Evolutionary conservation across 805 yeast species (phyloP).

Genomic region (Schwanniomyces pseudopolymorphus): DNA sequence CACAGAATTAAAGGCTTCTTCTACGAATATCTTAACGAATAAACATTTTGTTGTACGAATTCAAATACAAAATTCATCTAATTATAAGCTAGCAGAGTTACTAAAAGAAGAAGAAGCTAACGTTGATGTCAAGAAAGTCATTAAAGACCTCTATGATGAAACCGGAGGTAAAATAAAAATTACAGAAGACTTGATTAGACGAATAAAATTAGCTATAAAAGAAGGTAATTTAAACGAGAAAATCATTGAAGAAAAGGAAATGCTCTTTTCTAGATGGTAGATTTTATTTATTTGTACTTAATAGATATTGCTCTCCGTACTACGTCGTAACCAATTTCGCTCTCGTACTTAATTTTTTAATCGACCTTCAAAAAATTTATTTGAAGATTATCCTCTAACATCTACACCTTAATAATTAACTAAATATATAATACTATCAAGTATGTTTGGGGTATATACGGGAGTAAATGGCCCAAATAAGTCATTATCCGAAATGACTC

Average conservation of each 20-base stretch:
- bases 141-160: conserved; percentile 8
- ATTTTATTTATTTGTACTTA: neutral
- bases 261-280: conserved; percentile 7
- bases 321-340: neutral
- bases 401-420: neutral
- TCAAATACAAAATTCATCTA: conserved; percentile 5
- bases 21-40: neutral
- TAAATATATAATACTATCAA: conserved; percentile 1
- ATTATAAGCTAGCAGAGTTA: neutral
- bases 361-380: neutral
- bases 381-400: neutral
- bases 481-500: conserved; percentile 70
- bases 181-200: conserved; percentile 5
- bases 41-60: conserved; percentile 3
- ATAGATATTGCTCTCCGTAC: neutral
- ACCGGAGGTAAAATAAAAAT: conserved; percentile 10
- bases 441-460: conserved; percentile 41
- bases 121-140: conserved; percentile 5
- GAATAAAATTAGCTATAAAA: conserved; percentile 8
- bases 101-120: neutral
- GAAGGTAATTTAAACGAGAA: conserved; percentile 10
- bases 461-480: conserved; percentile 40
- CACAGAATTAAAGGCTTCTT: neutral
- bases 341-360: neutral
- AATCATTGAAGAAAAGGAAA: conserved; percentile 10